Percentiles rank a stretch among this genome's conserved stretches.
These are phyloP conservation scores for Globisporangium lucens DNA, from an alignment of 352 stramenopile genomes.

Conservation along the genomic window DNA sequence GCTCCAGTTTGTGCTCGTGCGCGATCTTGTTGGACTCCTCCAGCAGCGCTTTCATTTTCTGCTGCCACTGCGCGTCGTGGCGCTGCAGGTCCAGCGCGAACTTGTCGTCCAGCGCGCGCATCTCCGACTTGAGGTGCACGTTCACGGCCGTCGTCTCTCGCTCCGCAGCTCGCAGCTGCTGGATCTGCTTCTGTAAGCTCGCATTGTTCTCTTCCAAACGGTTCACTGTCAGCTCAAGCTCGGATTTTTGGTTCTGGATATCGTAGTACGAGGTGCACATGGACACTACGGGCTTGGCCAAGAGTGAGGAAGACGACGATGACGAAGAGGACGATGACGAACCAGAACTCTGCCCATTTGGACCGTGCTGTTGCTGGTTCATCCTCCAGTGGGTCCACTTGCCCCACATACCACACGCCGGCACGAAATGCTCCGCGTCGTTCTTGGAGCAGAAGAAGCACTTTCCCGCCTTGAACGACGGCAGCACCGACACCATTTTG, in stretches of 20 bases:
- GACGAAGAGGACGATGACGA: conserved; percentile 14
- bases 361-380: conserved; percentile 58
- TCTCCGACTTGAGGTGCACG: conserved; percentile 37
- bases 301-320: conserved; percentile 7
- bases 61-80: conserved; percentile 28
- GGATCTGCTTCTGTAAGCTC: conserved; percentile 27
- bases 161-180: conserved; percentile 20
- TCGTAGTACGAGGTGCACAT: conserved; percentile 89
- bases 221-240: conserved; percentile 39
- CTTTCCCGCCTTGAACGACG: conserved; percentile 76
- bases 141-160: conserved; percentile 24
- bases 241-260: conserved; percentile 62
- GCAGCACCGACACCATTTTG: conserved; percentile 72
- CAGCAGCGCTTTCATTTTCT: conserved; percentile 52
- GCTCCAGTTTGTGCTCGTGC: conserved; percentile 50
- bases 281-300: conserved; percentile 36
- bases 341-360: conserved; percentile 9
- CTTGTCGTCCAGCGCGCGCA: conserved; percentile 52
- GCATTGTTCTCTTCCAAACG: conserved; percentile 33
- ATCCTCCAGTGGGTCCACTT: conserved; percentile 87
- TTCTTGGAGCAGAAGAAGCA: conserved; percentile 88
- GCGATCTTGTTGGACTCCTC: conserved; percentile 46
- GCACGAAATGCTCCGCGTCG: conserved; percentile 75
- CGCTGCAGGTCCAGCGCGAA: conserved; percentile 36
- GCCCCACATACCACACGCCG: conserved; percentile 76